These are phyloP conservation scores for Euphrasia arctica DNA, from an alignment of 305 asterid species.

Conservation along the genomic window DNA sequence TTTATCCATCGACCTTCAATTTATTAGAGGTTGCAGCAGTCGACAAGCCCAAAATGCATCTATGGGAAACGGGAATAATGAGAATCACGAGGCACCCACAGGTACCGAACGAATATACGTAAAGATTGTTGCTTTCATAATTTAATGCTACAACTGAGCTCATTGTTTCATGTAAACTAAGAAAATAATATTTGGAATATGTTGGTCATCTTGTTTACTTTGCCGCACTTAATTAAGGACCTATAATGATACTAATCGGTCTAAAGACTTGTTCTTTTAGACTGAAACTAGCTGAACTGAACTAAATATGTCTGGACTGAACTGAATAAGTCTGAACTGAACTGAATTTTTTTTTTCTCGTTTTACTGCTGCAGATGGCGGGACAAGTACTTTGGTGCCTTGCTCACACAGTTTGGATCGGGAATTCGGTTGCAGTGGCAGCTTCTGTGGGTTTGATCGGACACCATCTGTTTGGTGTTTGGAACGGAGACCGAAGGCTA, in stretches of 20 bases:
- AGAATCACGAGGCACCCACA: slow-evolving; percentile 98
- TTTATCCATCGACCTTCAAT: slow-evolving; percentile 94
- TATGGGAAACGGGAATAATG: slow-evolving; percentile 99
- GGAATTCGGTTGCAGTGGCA: slow-evolving; percentile 84
- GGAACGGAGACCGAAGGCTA: slow-evolving; percentile 96
- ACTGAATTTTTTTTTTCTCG: neutral
- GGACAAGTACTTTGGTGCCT: slow-evolving; percentile 98
- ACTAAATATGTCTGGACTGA: too few relatives aligned
- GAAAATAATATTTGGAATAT: neutral
- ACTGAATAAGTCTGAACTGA: too few relatives aligned
- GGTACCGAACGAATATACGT: slow-evolving; percentile 37
- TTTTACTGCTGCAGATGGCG: slow-evolving; percentile 50
- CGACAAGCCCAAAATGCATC: slow-evolving; percentile 97
- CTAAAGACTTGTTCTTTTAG: too few relatives aligned
- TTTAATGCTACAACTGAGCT: neutral
- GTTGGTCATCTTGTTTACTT: too few relatives aligned
- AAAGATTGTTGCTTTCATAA: neutral
- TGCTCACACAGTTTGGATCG: slow-evolving; percentile 93
- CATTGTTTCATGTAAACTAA: neutral
- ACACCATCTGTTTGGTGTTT: slow-evolving; percentile 93
- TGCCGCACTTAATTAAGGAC: too few relatives aligned
- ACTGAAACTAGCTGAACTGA: too few relatives aligned
- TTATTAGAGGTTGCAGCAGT: slow-evolving; percentile 96
- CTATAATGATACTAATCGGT: too few relatives aligned
- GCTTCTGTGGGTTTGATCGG: slow-evolving; percentile 88